phyloP scores from a whole-genome alignment of 768 basidiomycete genomes.

The Fomitopsis serialis region DNA sequence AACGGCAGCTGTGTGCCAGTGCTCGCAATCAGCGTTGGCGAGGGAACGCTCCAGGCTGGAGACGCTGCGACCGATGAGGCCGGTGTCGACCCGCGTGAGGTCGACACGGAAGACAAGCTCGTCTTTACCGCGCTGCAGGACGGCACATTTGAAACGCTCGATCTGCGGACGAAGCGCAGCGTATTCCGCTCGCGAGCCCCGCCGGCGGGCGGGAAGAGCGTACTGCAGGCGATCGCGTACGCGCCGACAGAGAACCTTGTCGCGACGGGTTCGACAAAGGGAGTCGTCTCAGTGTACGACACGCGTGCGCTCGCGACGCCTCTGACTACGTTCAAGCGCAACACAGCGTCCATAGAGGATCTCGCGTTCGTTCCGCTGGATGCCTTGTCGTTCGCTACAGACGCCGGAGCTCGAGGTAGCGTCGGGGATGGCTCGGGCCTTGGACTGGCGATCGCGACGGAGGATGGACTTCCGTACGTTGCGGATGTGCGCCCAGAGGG shows the following conservation, averaged over 20 bases:
- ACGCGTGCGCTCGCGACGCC: slow-evolving; percentile 36
- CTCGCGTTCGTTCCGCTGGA: slow-evolving; percentile 21
- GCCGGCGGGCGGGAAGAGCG: slow-evolving; percentile 17
- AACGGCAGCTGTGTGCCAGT: slow-evolving; percentile 36
- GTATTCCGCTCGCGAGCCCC: slow-evolving; percentile 20
- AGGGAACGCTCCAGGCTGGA: slow-evolving; percentile 24
- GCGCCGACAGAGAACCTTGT: slow-evolving; percentile 36
- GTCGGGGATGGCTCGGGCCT: slow-evolving; percentile 50
- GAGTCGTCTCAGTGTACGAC: slow-evolving; percentile 53
- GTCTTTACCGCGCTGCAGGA: slow-evolving; percentile 51
- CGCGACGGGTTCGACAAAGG: slow-evolving; percentile 53
- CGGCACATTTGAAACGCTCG: slow-evolving; percentile 52
- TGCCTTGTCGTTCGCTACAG: slow-evolving; percentile 19
- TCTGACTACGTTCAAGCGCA: slow-evolving; percentile 36
- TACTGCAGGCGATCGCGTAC: slow-evolving; percentile 43
- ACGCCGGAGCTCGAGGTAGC: slow-evolving; percentile 50
- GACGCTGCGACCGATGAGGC: not conserved
- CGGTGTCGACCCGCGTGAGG: slow-evolving; percentile 29
- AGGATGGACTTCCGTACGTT: slow-evolving; percentile 58
- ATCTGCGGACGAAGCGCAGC: slow-evolving; percentile 36
- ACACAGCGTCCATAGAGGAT: slow-evolving; percentile 45
- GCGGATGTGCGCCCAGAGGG: slow-evolving; percentile 39
- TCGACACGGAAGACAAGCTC: slow-evolving; percentile 42
- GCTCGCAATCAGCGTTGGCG: slow-evolving; percentile 39
- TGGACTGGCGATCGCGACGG: slow-evolving; percentile 43